Percentiles rank a stretch among this genome's conserved stretches.
Evolutionary conservation across 2,329 filamentous ascomycete genomes (phyloP).

Genomic region (Neofusicoccum sp.): DNA sequence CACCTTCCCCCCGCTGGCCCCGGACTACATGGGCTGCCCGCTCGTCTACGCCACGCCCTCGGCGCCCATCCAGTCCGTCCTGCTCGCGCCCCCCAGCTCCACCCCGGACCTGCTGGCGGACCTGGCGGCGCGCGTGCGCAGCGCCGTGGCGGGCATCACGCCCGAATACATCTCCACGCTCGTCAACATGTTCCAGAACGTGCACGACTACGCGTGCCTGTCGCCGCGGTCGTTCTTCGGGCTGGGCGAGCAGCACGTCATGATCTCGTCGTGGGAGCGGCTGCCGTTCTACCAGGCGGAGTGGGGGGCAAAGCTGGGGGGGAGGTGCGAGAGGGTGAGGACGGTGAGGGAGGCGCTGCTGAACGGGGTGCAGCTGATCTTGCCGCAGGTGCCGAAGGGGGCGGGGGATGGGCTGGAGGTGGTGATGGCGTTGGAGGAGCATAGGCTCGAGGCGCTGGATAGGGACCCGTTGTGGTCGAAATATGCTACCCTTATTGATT

Average conservation of each 20-base stretch:
- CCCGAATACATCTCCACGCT: not conserved
- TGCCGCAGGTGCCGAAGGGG: not conserved
- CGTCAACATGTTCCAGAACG: conserved; percentile 1
- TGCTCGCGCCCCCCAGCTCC: not conserved
- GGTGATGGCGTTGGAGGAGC: not conserved
- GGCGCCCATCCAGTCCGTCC: not conserved
- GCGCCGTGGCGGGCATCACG: not conserved
- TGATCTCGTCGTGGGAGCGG: not conserved
- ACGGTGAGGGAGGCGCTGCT: not conserved
- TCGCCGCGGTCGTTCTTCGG: not conserved
- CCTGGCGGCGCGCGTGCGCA: not conserved
- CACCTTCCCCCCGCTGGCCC: not conserved
- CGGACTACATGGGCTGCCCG: conserved; percentile 11
- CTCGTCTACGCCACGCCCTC: not conserved
- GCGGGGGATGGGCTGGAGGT: not conserved
- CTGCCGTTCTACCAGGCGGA: not conserved
- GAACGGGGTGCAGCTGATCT: not conserved
- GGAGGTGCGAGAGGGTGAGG: not conserved
- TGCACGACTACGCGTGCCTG: conserved; percentile 1
- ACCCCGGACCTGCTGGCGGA: too few relatives aligned
- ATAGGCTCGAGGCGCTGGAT: not conserved
- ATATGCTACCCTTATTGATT: not conserved
- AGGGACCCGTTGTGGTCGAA: not conserved
- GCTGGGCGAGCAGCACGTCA: not conserved
- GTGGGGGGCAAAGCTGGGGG: not conserved